Evolutionary conservation across 2,329 filamentous ascomycete genomes (phyloP).

Genomic region (Aspergillus sp.): DNA sequence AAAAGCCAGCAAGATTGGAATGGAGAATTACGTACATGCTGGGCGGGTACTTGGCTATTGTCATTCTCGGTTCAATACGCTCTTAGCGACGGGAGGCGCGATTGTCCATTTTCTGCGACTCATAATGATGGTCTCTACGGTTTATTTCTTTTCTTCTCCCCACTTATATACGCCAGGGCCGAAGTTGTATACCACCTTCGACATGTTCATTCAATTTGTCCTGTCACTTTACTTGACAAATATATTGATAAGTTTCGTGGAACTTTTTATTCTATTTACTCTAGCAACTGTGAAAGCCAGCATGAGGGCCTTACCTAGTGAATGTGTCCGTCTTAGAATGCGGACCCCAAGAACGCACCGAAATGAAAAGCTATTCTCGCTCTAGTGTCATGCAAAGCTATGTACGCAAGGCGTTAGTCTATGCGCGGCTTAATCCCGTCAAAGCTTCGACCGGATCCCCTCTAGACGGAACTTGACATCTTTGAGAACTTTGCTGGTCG

Average conservation of each 20-base stretch:
- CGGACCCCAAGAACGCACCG: too few species aligned
- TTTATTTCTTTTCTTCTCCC: neutral
- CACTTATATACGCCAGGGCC: too few species aligned
- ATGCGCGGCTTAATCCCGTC: slow-evolving; percentile 2
- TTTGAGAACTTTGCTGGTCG: slow-evolving; percentile 82
- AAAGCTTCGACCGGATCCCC: slow-evolving; percentile 81
- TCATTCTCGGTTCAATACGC: neutral
- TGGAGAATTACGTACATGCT: neutral
- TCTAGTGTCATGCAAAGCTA: neutral
- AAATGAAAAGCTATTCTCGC: too few species aligned
- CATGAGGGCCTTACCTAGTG: too few species aligned
- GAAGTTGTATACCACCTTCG: too few species aligned
- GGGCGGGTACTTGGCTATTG: neutral
- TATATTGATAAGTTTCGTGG: too few species aligned
- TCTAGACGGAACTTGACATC: slow-evolving; percentile 95
- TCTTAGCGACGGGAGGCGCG: neutral
- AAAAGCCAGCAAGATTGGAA: neutral
- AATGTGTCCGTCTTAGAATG: too few species aligned
- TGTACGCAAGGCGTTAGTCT: neutral
- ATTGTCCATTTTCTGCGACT: neutral
- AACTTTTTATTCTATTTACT: too few species aligned
- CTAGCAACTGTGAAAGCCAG: too few species aligned
- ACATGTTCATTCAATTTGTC: too few species aligned
- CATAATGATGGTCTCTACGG: neutral
- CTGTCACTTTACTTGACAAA: too few species aligned